Evolutionary conservation across 495 filamentous ascomycete species (phyloP).

Genomic region (Ramalina intermedia): DNA sequence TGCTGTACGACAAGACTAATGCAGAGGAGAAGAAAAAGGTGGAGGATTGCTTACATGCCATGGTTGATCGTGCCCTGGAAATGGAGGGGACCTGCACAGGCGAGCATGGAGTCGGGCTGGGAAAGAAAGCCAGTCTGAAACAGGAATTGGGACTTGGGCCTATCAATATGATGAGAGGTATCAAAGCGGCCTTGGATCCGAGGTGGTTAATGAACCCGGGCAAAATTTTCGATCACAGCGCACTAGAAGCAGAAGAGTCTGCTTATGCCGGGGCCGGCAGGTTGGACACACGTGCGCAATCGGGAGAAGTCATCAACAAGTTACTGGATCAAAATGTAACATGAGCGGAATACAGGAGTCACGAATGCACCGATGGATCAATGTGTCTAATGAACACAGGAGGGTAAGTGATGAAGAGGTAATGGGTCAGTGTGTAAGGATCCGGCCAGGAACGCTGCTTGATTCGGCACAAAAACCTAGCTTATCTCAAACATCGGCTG

Average conservation of each 20-base stretch:
- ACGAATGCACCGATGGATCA: too few relatives aligned
- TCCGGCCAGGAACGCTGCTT: too few relatives aligned
- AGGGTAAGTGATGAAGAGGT: too few relatives aligned
- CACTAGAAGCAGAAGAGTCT: too few relatives aligned
- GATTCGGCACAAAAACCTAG: too few relatives aligned
- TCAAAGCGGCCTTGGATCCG: conserved; percentile 78
- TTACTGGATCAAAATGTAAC: too few relatives aligned
- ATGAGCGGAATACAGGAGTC: too few relatives aligned
- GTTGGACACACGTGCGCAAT: too few relatives aligned
- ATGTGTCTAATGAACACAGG: too few relatives aligned
- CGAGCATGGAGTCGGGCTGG: conserved; percentile 80
- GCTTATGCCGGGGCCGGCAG: too few relatives aligned
- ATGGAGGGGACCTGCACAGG: conserved; percentile 92
- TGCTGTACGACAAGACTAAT: conserved; percentile 63
- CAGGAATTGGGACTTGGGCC: conserved; percentile 75
- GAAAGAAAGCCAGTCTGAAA: conserved; percentile 67
- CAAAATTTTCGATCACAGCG: conserved; percentile 57
- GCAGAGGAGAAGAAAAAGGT: conserved; percentile 55
- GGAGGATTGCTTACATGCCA: conserved; percentile 67
- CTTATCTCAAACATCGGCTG: conserved; percentile 11
- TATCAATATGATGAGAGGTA: conserved; percentile 68
- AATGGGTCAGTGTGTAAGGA: not conserved
- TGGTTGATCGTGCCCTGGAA: conserved; percentile 74
- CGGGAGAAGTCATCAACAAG: too few relatives aligned
- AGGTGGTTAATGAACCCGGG: conserved; percentile 85